A percentile compares a stretch with the other conserved stretches of the same genome.
Conservation (phyloP, 78 protist genomes). For the Parvularia atlantis region DNA sequence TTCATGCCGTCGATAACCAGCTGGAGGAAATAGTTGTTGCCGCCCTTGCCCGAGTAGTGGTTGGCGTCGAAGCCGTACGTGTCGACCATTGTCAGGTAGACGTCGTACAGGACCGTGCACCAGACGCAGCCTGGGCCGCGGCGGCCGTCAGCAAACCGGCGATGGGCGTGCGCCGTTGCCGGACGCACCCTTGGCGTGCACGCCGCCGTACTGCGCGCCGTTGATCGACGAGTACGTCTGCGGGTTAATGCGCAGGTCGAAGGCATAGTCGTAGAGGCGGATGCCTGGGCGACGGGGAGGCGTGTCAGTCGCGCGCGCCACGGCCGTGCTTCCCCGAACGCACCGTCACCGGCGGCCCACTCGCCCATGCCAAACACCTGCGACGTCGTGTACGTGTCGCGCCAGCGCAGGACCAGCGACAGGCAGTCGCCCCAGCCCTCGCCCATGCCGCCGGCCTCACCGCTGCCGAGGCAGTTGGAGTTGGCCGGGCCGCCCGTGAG, state of each 20-base stretch:
- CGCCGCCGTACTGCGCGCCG: slow-evolving; percentile 6
- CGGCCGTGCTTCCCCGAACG: background rate
- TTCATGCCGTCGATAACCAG: slow-evolving; percentile 3
- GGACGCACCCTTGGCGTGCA: slow-evolving; percentile 7
- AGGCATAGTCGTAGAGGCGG: slow-evolving; percentile 6
- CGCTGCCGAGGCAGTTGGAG: background rate
- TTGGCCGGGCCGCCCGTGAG: slow-evolving; percentile 12
- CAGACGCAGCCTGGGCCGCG: slow-evolving; percentile 3
- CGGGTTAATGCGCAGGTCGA: slow-evolving; percentile 7
- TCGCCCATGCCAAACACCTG: slow-evolving; percentile 8
- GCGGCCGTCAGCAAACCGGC: no score
- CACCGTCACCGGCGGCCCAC: background rate
- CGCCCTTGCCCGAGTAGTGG: background rate
- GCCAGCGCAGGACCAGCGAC: background rate
- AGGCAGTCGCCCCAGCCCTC: slow-evolving; percentile 3
- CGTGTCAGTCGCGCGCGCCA: background rate
- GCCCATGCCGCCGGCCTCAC: slow-evolving; percentile 7
- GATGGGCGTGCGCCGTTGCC: background rate
- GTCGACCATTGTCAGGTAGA: background rate
- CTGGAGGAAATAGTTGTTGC: slow-evolving; percentile 3
- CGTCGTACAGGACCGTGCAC: slow-evolving; percentile 4
- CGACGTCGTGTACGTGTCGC: background rate
- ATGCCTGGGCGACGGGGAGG: background rate
- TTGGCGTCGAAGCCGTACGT: background rate
- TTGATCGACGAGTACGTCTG: slow-evolving; percentile 2